A percentile compares a stretch with the other conserved stretches of the same genome.
Evolutionary conservation across 805 yeast species (phyloP).

Genomic region (Lipomyces yamadae): DNA sequence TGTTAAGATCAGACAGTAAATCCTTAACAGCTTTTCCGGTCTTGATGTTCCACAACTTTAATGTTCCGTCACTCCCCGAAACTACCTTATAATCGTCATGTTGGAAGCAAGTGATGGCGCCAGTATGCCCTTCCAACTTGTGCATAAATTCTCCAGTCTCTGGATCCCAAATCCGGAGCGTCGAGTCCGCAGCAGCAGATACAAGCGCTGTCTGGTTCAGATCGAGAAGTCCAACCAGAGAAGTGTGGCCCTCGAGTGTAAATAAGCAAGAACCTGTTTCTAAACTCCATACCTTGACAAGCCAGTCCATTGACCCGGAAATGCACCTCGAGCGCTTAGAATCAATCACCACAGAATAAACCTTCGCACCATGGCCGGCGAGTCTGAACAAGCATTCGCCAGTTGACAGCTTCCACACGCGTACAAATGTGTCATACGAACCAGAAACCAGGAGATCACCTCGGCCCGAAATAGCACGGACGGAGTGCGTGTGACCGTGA

Average conservation of each 20-base stretch:
- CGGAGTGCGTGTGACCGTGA: slow-evolving; percentile 77
- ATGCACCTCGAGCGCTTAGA: slow-evolving; percentile 76
- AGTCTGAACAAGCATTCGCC: slow-evolving; percentile 75
- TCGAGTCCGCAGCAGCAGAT: slow-evolving; percentile 94
- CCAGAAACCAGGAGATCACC: slow-evolving; percentile 87
- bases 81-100: slow-evolving; percentile 83
- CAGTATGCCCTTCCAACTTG: slow-evolving; percentile 74
- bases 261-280: slow-evolving; percentile 71
- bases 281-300: slow-evolving; percentile 88
- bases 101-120: slow-evolving; percentile 92
- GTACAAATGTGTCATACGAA: slow-evolving; percentile 83
- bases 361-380: slow-evolving; percentile 83
- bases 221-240: slow-evolving; percentile 84
- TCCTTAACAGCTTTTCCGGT: slow-evolving; percentile 77
- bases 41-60: slow-evolving; percentile 84
- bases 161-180: slow-evolving; percentile 92
- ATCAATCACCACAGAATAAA: slow-evolving; percentile 87
- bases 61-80: slow-evolving; percentile 86
- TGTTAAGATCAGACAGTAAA: slow-evolving; percentile 74
- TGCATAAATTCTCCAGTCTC: slow-evolving; percentile 67
- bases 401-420: slow-evolving; percentile 88
- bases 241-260: slow-evolving; percentile 83
- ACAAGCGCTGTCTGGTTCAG: slow-evolving; percentile 77
- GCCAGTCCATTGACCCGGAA: slow-evolving; percentile 89
- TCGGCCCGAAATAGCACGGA: slow-evolving; percentile 83